Base-by-base conservation (phyloP, 208 protist genomes). In the Crithidia expoeki region DNA sequence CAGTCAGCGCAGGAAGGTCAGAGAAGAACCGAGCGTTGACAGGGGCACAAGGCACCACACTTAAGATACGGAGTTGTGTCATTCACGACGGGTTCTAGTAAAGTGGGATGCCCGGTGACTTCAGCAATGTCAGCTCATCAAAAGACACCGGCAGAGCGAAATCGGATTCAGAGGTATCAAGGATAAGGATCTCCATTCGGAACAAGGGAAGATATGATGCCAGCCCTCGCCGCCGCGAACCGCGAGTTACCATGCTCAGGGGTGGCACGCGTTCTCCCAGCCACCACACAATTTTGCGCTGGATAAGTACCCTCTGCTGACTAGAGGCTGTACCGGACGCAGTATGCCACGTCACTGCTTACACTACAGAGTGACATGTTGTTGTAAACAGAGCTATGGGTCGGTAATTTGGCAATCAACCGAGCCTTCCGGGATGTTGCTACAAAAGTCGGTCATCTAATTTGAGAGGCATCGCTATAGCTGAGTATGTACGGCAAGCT, bases 141-240 rank as follows among this genome's bases (percentile, higher is more conserved):
- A 65, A 40, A 10, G 60, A 65, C 10, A 30, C 46, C n/a, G 60
- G 46, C 4, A 65, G 44, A 23, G 44, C 19, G 19, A 55, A 65
- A n/a, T 65, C 46, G 16, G 10, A 16, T 4, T 23, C 46, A 19
- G 60, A 46, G 1, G 16, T 28, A n/a, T 55, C 60, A 49, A 65
- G 6, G 46, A 1, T 44, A 4, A 52, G 21, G 14, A 55, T 10
- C 21, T 40, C 42, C n/a, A 55, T 11, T 27, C 30, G 60, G 5
- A 16, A 1, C 32, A 65, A 16, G 0, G 46, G 44, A 52, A 65
- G 46, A 34, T 16, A 21, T 42, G 32, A 10, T 38, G n/a, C 27
- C 4, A 65, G 5, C 27, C 1, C n/a, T 4, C 25, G 25, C 44
- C 60, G 55, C 21, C 60, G 42, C 23, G 44, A 55, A 12, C 44